Evolutionary conservation across 2,329 filamentous ascomycete species (phyloP), one percentile per base, ranked within the genome.

Genomic region (Colletotrichum paranaense): DNA sequence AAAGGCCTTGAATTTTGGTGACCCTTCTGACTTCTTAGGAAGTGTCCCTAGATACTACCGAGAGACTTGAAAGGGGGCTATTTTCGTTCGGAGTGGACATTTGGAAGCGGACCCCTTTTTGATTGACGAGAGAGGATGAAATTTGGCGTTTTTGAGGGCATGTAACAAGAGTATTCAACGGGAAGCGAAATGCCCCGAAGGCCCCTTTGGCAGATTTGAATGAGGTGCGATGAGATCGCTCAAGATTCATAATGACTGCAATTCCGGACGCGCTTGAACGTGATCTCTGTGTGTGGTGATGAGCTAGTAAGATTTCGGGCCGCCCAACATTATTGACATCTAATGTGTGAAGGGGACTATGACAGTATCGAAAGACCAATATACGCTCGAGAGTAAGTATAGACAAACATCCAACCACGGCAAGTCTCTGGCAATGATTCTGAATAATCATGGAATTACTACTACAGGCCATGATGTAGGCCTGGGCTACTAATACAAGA

Each of bases 141-240:
- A 55, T 16, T 26, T 32, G 67, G 71, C 67, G 67, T 55, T 73
- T 16, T 16, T 71, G 49, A 58, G 12, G 67, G 30, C 67, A 56
- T 73, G 60, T 62, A 65, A 66, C 32, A 70, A 65, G 55, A 73
- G 46, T 42, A 62, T 35, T 62, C 16, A 62, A 49, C 70, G 64
- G 71, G 71, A 38, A 53, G n/a, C 7, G 22, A 16, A 38, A 38
- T 56, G 67, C 57, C 67, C 71, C 57, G 59, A 60, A 64, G 59
- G 66, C 69, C 69, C 22, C 7, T 55, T 46, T 19, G 70, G 66
- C 59, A 58, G 30, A 60, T 42, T 30, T 57, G 38, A 69, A 69
- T 69, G 66, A 64, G 26, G 19, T 26, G 59, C 59, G 53, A 60
- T 12, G 46, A 59, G 9, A 32, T 64, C 24, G 59, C 59, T 2